Evolutionary conservation across 805 yeast genomes (phyloP), one percentile per base, ranked within the genome.

Genomic region (Wickerhamiella domercqiae): DNA sequence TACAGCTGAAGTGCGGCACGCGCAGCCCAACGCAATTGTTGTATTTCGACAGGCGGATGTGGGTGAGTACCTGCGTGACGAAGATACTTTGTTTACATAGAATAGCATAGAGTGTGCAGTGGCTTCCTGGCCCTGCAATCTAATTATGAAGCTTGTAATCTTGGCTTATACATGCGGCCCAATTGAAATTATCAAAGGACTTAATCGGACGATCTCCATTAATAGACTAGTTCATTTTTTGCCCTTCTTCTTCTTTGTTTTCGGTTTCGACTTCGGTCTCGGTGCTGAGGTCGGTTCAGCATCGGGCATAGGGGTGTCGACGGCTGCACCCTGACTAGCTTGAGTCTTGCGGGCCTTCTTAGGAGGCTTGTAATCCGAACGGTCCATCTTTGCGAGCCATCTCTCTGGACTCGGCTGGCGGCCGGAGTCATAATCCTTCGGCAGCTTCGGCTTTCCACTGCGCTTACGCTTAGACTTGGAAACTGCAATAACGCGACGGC

Each of bases 41-140:
- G 94, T 94, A 3, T 87, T 81, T 59, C 76, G 98, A 69, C 98
- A 90, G 58, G 81, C 93, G 47, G 98, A 90, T 64, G 82, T 90
- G 47, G 98, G 98, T 46, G 98, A 90, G 61, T 90, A 83, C 54
- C 68, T 90, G 54, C 84, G 98, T 70, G 97, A 90, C 53, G 98
- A 90, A 66, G 97, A 90, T 60, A 83, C 95, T 29, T 63, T 87
- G 48, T 87, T 87, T 55, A 81, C 95, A 19, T 84, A 64, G 21
- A 4, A 26, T 9, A 9, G 26, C 26, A 24, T n/a, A n/a, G n/a
- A n/a, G n/a, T n/a, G n/a, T n/a, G n/a, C n/a, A 20, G n/a, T n/a
- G n/a, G n/a, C n/a, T n/a, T n/a, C n/a, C n/a, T n/a, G n/a, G n/a
- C n/a, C n/a, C n/a, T n/a, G n/a, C n/a, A n/a, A n/a, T n/a, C n/a